A percentile compares a stretch with the other conserved stretches of the same genome.
These are phyloP conservation scores for Cladosporium austrohemisphaericum DNA, from an alignment of 2,329 filamentous ascomycete genomes.

Conservation along the genomic window DNA sequence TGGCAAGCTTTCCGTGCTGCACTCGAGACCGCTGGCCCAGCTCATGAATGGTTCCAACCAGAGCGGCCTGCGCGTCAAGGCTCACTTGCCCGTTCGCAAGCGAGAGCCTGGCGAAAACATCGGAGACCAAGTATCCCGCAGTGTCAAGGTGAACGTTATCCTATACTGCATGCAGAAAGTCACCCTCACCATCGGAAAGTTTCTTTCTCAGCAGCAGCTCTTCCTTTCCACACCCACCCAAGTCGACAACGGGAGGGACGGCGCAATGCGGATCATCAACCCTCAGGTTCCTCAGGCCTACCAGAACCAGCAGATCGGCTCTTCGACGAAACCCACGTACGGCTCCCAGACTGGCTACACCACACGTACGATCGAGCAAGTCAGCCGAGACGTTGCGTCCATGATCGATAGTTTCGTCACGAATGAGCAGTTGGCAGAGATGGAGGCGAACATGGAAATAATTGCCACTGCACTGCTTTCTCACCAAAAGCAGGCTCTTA, in stretches of 20 bases:
- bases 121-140: conserved; percentile 59
- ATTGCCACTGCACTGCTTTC: conserved; percentile 65
- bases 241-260: conserved; percentile 49
- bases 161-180: conserved; percentile 72
- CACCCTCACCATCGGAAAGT: conserved; percentile 62
- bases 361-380: conserved; percentile 74
- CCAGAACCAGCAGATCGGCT: conserved; percentile 16
- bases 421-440: conserved; percentile 69
- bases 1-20: conserved; percentile 67
- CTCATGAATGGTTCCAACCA: conserved; percentile 58
- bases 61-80: conserved; percentile 65
- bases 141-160: conserved; percentile 66
- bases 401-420: conserved; percentile 83
- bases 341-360: conserved; percentile 28
- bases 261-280: conserved; percentile 68
- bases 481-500: conserved; percentile 86
- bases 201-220: conserved; percentile 63
- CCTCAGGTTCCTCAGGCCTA: conserved; percentile 59
- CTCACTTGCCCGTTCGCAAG: conserved; percentile 65
- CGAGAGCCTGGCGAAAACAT: conserved; percentile 61
- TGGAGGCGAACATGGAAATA: conserved; percentile 61
- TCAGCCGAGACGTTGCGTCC: conserved; percentile 75
- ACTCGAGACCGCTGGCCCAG: conserved; percentile 65
- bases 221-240: conserved; percentile 65
- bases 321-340: conserved; percentile 17